These are phyloP conservation scores for Effrenium voratum DNA, from an alignment of 73 alveolate species.

Conservation along the genomic window DNA sequence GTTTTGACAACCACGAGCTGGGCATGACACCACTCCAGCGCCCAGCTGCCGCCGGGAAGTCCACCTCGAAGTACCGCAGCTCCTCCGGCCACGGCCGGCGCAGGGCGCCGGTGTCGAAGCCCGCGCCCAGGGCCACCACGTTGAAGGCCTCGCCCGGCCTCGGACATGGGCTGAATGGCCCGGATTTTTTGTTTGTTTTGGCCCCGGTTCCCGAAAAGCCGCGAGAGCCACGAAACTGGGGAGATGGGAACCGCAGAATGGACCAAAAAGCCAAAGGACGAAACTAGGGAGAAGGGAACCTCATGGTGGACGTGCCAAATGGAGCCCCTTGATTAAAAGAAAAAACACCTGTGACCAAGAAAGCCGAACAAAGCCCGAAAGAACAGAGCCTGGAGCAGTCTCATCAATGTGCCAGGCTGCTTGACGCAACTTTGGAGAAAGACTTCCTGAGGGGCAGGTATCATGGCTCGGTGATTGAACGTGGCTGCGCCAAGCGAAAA, in stretches of 20 bases:
- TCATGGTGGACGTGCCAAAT: background rate
- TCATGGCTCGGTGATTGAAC: background rate
- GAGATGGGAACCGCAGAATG: background rate
- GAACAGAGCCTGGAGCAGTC: background rate
- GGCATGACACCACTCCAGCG: background rate
- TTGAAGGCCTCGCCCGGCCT: slow-evolving; percentile 54
- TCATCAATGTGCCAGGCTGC: background rate
- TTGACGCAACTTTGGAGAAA: slow-evolving; percentile 51
- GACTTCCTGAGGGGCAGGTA: background rate
- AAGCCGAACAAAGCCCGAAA: background rate
- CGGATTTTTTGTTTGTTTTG: background rate
- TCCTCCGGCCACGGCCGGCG: slow-evolving; percentile 54
- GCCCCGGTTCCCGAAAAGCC: no score
- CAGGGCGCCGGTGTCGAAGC: slow-evolving; percentile 82
- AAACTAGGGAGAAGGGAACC: background rate
- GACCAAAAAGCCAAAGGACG: background rate
- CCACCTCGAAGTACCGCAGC: slow-evolving; percentile 50
- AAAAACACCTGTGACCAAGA: background rate
- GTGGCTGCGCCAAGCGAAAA: background rate
- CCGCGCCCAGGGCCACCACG: slow-evolving; percentile 75
- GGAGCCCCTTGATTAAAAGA: background rate
- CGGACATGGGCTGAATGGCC: background rate
- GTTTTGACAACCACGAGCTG: no score
- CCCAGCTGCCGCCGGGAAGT: slow-evolving; percentile 48
- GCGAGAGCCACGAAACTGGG: background rate